Evolutionary conservation across 805 yeast genomes (phyloP), one percentile per base, ranked within the genome.

Genomic region (Saccharomycopsis sp.): DNA sequence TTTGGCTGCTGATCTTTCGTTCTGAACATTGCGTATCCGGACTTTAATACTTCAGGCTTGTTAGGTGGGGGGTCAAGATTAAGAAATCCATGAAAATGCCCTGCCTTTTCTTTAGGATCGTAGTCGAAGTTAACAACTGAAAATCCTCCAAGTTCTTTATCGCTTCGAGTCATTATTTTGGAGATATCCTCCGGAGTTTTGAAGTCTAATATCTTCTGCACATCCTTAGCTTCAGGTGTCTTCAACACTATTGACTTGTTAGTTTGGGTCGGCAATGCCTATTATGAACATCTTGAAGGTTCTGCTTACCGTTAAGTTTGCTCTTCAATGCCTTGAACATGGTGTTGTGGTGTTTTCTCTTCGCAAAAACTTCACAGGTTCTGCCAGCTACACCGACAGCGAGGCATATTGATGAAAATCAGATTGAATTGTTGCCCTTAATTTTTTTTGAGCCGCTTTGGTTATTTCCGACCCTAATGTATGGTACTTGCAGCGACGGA

Each of bases 1-100:
- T 71, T 73, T 58, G 72, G 74, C 58, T 75, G 78, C 64, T 83
- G 80, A 66, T 87, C 89, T 63, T 75, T 79, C 0, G 96, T 89
- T 61, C 95, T 78, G 71, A 87, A 88, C 95, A 89, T 88, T 41
- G 95, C 89, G 73, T 83, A 83, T 0, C 89, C 89, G 18, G 85
- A 79, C 60, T 83, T 75, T 16, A 79, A 76, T 21, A 87, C 79
- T 54, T 83, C 84, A 0, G 89, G 88, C 53, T 82, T 75, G 61
- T 80, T 79, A 55, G 79, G 76, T 14, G 89, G 94, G 40, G 87
- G 77, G 62, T 85, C 88, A 60, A 85, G 77, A 63, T 80, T 82
- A 58, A 83, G 68, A 53, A 82, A 82, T 3, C 96, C 96, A 67
- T 81, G 82, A 71, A 89, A 85, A 59, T 80, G 78, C 1, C 85